Percentiles rank a stretch among this genome's conserved stretches.
These are phyloP conservation scores for Colletotrichum cordylinicola DNA, from an alignment of 2,329 filamentous ascomycete species.

Conservation along the genomic window DNA sequence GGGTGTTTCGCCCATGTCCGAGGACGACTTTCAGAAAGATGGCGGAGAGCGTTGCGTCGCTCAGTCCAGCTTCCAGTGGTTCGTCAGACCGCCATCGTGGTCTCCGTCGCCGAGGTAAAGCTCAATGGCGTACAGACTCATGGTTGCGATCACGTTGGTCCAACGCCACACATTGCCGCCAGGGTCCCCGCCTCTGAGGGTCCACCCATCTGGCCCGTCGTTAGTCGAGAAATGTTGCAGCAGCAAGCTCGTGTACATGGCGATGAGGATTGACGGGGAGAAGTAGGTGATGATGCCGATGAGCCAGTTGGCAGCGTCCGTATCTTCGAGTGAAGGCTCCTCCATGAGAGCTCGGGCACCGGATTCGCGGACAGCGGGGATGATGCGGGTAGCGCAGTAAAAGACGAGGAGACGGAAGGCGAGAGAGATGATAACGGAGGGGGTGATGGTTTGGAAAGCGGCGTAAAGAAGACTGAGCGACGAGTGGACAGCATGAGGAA, in stretches of 20 bases:
- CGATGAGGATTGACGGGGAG: conserved; percentile 90
- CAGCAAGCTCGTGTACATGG: conserved; percentile 93
- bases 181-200: conserved; percentile 78
- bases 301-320: conserved; percentile 80
- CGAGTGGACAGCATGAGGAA: conserved; percentile 85
- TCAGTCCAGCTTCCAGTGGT: conserved; percentile 95
- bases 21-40: background rate
- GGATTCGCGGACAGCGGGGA: conserved; percentile 88
- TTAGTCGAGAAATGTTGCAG: conserved; percentile 93
- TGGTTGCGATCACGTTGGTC: conserved; percentile 89
- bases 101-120: conserved; percentile 86
- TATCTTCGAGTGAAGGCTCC: conserved; percentile 85
- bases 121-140: conserved; percentile 89
- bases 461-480: conserved; percentile 87
- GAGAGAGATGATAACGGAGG: conserved; percentile 93
- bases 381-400: conserved; percentile 94
- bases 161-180: conserved; percentile 91
- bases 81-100: conserved; percentile 72
- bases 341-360: conserved; percentile 84
- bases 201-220: conserved; percentile 79
- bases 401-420: conserved; percentile 94
- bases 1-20: background rate
- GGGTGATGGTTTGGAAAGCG: conserved; percentile 93
- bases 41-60: background rate
- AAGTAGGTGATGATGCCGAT: conserved; percentile 91